Conservation (phyloP, 192 early-diverging fungal species). For the Entomortierella chlamydospora region DNA sequence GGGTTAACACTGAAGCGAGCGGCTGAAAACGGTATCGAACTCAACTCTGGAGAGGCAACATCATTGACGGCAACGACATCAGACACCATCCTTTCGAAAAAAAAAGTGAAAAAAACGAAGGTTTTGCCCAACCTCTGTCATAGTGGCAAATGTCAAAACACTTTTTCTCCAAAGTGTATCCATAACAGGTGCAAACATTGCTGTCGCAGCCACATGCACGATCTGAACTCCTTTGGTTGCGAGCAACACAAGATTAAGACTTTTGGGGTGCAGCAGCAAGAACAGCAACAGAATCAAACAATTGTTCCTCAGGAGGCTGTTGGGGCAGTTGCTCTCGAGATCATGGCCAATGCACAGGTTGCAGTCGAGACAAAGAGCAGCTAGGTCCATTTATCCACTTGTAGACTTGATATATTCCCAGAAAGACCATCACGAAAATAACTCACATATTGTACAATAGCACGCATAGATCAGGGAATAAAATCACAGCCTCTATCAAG, state of each 20-base stretch:
- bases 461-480: no score
- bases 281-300: background rate
- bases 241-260: slow-evolving; percentile 13
- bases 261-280: background rate
- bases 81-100: slow-evolving; percentile 15
- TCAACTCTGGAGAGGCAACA: no score
- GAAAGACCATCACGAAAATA: no score
- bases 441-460: no score
- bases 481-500: no score
- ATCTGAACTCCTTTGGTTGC: slow-evolving; percentile 17
- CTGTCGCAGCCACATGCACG: slow-evolving; percentile 23
- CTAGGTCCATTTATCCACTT: no score
- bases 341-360: background rate
- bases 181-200: slow-evolving; percentile 43
- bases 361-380: no score
- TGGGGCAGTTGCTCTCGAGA: no score
- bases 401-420: no score
- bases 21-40: no score
- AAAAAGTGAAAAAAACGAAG: slow-evolving; percentile 29
- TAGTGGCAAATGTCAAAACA: slow-evolving; percentile 15
- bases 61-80: no score
- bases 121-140: slow-evolving; percentile 19
- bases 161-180: slow-evolving; percentile 32
- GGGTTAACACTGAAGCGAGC: no score
- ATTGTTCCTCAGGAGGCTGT: background rate